Evolutionary conservation across 495 filamentous ascomycete genomes (phyloP), one percentile per base, ranked within the genome.

Genomic region (Neurospora cerealis): DNA sequence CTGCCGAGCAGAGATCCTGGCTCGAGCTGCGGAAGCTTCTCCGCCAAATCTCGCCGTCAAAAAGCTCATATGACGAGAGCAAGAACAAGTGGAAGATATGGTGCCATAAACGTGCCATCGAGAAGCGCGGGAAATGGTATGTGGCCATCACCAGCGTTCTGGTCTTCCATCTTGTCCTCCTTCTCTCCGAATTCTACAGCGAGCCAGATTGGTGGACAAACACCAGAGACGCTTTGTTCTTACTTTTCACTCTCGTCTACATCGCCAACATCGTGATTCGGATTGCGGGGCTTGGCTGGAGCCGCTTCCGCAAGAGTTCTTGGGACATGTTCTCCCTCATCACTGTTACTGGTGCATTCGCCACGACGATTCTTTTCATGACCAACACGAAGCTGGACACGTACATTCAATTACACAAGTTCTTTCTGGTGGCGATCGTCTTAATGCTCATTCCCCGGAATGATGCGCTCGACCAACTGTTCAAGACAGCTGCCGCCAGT

Each of bases 401-500:
- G 19, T 94, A 93, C 77, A 84, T 89, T 54, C 92, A 92, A 78
- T 81, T 97, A 37, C 94, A 97, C 83, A 98, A 98, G 81, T 88
- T 97, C 21, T 97, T 97, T 80, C 85, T 99, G 48, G 96, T 98
- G 69, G 91, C 93, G 28, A 91, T 98, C 73, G 91, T 96, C 1
- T 87, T 98, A 28, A 86, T 99, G 73, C 89, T 99, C 66, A 99
- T 99, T 73, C 96, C 96, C 11, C 89, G 96, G 7, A 99, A 98
- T 81, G 96, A 99, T 75, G 94, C 97, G 69, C 90, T 99, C 13
- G 96, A 99, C 79, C 96, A 99, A 81, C 90, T 99, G 7, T 99
- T 98, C 89, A 99, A 99, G 83, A 99, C 96, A 19, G 96, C 96
- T 3, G 96, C 96, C n/a, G 96, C 96, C 54, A 94, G 91, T 89